Evolutionary conservation across 305 asterid genomes (phyloP).

Genomic region (Rubia balearica): DNA sequence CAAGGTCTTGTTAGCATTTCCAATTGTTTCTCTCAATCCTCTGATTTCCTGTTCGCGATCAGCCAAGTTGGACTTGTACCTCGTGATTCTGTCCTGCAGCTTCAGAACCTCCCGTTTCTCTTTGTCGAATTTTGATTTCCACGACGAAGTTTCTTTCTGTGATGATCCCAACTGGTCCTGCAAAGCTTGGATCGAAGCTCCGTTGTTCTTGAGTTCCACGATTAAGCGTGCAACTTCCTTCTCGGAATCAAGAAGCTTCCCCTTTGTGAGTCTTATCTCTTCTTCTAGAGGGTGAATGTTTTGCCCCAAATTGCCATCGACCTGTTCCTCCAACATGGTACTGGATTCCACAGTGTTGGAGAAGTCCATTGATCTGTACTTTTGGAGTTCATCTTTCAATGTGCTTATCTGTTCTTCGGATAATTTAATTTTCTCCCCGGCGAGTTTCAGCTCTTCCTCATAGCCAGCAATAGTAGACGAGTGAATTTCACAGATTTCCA

Average conservation of each 20-base stretch:
- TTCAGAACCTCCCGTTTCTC: conserved; percentile 62
- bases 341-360: conserved; percentile 16
- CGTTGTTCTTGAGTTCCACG: conserved; percentile 40
- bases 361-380: conserved; percentile 30
- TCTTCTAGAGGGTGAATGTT: conserved; percentile 36
- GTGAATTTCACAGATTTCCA: conserved; percentile 25
- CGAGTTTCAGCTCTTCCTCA: conserved; percentile 47
- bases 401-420: conserved; percentile 44
- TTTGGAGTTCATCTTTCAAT: conserved; percentile 45
- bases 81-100: conserved; percentile 62
- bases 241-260: conserved; percentile 49
- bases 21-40: conserved; percentile 56
- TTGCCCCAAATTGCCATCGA: conserved; percentile 2
- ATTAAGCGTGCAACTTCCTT: conserved; percentile 39
- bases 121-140: conserved; percentile 54
- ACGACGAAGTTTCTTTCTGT: conserved; percentile 43
- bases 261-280: conserved; percentile 40
- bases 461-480: conserved; percentile 31
- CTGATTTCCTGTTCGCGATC: conserved; percentile 85
- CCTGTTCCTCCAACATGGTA: conserved; percentile 10
- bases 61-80: conserved; percentile 61
- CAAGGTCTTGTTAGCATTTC: conserved; percentile 67
- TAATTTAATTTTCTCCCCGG: conserved; percentile 35
- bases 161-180: conserved; percentile 53
- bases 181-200: conserved; percentile 28